These are phyloP conservation scores for Colletotrichum sp. DNA, from an alignment of 2,329 filamentous ascomycete species.

Conservation along the genomic window DNA sequence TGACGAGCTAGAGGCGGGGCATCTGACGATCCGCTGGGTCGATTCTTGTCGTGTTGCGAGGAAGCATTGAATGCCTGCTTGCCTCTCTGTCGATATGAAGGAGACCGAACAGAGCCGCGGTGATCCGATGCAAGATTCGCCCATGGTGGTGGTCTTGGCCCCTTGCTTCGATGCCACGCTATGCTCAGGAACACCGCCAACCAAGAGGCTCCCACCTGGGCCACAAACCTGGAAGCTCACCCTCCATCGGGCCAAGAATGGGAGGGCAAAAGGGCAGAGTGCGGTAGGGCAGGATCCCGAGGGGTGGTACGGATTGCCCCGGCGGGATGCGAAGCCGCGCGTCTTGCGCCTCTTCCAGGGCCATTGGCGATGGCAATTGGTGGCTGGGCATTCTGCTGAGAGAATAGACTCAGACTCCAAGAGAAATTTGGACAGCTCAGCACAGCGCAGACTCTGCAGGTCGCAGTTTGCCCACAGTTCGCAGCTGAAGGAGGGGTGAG, in stretches of 20 bases:
- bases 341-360: not conserved
- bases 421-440: not conserved
- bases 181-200: not conserved
- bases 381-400: not conserved
- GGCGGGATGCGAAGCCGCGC: conserved; percentile 9
- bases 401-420: not conserved
- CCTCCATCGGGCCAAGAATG: not conserved
- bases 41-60: not conserved
- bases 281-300: not conserved
- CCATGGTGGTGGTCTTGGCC: not conserved
- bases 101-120: not conserved
- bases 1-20: conserved; percentile 7
- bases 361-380: not conserved
- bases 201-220: not conserved
- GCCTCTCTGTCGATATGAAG: not conserved
- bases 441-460: not conserved
- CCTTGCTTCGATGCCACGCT: not conserved
- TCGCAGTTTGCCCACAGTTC: not conserved
- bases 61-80: not conserved
- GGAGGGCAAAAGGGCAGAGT: not conserved
- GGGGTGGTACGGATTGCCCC: not conserved
- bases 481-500: conserved; percentile 2
- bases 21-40: conserved; percentile 12
- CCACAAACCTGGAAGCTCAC: not conserved
- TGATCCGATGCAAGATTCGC: conserved; percentile 8